These are phyloP conservation scores for Pleurostoma richardsiae DNA, from an alignment of 2,329 filamentous ascomycete genomes.

Conservation along the genomic window DNA sequence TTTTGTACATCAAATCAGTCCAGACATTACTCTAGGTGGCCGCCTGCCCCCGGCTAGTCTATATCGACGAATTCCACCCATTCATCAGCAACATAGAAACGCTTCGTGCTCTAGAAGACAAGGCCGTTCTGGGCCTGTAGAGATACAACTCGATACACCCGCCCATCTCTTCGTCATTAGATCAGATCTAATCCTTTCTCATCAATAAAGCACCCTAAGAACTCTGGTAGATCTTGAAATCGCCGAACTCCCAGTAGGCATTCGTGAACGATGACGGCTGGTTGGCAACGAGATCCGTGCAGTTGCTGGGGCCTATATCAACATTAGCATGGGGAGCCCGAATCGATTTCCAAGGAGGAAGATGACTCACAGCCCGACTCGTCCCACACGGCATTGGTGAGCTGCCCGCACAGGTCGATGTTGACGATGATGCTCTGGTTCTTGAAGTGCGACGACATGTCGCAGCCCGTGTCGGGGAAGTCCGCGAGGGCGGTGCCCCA, in stretches of 20 bases:
- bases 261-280: conserved; percentile 50
- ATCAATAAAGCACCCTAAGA: conserved; percentile 6
- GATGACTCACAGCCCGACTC: conserved; percentile 36
- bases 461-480: conserved; percentile 58
- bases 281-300: conserved; percentile 51
- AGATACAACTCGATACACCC: too few relatives aligned
- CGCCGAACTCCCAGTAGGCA: conserved; percentile 62
- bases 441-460: conserved; percentile 53
- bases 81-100: too few relatives aligned
- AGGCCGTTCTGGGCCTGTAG: too few relatives aligned
- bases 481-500: conserved; percentile 62
- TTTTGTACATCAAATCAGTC: too few relatives aligned
- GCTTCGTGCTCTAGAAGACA: too few relatives aligned
- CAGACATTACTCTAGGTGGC: too few relatives aligned
- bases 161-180: too few relatives aligned
- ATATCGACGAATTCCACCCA: too few relatives aligned
- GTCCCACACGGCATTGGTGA: conserved; percentile 42
- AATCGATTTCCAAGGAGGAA: background rate
- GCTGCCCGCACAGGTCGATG: conserved; percentile 58
- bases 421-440: conserved; percentile 64
- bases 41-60: too few relatives aligned
- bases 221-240: conserved; percentile 52
- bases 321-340: conserved; percentile 11
- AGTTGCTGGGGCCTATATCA: conserved; percentile 44
- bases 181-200: too few relatives aligned